Evolutionary conservation across 2,329 filamentous ascomycete genomes (phyloP), one percentile per base, ranked within the genome.

Genomic region (Trichophyton schoenleinii): DNA sequence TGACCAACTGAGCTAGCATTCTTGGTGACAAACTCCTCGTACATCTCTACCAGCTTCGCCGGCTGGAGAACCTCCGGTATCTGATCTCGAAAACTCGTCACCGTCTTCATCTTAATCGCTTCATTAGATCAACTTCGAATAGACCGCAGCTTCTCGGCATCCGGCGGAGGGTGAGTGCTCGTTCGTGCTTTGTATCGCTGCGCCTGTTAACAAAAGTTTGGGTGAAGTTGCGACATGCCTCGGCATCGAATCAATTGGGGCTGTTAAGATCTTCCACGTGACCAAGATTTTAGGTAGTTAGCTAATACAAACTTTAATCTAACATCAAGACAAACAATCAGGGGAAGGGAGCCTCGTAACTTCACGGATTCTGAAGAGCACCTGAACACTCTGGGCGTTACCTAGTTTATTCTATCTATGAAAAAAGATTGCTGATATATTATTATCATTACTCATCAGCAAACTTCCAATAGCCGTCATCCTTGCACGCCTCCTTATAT

Each of bases 1-100:
- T 96, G 91, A 58, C 90, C 89, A 60, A 99, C 91, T 63, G 95
- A 90, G 70, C 90, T 87, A 64, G 91, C 86, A 73, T 99, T 99
- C 77, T 92, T 94, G 64, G 89, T 88, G 78, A 99, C 92, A 76
- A 97, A 96, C 66, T 94, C 87, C 62, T 76, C 74, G 60, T 76
- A 76, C 25, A 74, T 63, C 38, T 68, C 68, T 18, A 75, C 63
- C 70, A 74, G 74, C 64, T 74, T 75, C 0, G 71, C 71, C n/a
- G 74, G 73, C 49, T 73, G 65, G 62, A 75, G 65, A 52, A 63
- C 69, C 28, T 68, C 62, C 20, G 70, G 68, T 59, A 73, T 63
- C 42, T 66, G 67, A 55, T 65, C 70, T 48, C 68, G 66, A 36
- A 67, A 64, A 42, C 68, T 67, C 62, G 66, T 66, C 53, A 67